Percentiles rank a stretch among this genome's conserved stretches.
Evolutionary conservation across 176 grass and related monocot genomes (phyloP).

Genomic region (Avena sativa): DNA sequence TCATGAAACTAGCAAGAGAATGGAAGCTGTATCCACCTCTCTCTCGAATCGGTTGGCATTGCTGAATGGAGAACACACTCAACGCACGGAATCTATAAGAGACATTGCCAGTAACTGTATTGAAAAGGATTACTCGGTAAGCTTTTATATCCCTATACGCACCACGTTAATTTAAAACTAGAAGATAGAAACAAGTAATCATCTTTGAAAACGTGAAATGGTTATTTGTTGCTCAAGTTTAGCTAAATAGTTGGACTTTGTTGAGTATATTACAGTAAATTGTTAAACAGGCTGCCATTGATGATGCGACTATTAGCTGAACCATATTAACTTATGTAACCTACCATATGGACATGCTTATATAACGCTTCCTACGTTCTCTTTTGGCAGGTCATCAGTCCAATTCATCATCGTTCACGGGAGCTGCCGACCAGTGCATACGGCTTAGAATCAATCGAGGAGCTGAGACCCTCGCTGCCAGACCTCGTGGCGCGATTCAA

Average conservation of each 20-base stretch:
- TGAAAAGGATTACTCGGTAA: constrained; percentile 73
- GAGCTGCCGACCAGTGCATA: constrained; percentile 35
- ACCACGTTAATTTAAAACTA: not conserved
- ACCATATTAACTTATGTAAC: not conserved
- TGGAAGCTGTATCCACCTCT: constrained; percentile 36
- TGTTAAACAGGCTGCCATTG: not conserved
- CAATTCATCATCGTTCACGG: constrained; percentile 36
- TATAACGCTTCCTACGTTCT: constrained; percentile 36
- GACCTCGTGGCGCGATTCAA: constrained; percentile 62
- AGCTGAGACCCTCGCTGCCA: constrained; percentile 53
- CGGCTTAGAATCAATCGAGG: constrained; percentile 64
- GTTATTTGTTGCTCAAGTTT: not conserved
- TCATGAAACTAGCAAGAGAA: constrained; percentile 44
- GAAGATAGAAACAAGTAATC: constrained; percentile 1
- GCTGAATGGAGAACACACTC: constrained; percentile 54
- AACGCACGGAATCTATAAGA: constrained; percentile 52
- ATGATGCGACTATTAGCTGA: not conserved
- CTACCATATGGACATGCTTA: constrained; percentile 3
- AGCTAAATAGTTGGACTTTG: not conserved
- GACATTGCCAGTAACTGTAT: constrained; percentile 50
- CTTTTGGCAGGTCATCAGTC: constrained; percentile 65
- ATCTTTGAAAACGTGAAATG: not conserved
- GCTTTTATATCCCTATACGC: not conserved
- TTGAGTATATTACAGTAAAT: not conserved
- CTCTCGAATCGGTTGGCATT: constrained; percentile 48